A percentile compares a stretch with the other conserved stretches of the same genome.
phyloP scores from a whole-genome alignment of 257 asterid species.

The Mitragyna speciosa region DNA sequence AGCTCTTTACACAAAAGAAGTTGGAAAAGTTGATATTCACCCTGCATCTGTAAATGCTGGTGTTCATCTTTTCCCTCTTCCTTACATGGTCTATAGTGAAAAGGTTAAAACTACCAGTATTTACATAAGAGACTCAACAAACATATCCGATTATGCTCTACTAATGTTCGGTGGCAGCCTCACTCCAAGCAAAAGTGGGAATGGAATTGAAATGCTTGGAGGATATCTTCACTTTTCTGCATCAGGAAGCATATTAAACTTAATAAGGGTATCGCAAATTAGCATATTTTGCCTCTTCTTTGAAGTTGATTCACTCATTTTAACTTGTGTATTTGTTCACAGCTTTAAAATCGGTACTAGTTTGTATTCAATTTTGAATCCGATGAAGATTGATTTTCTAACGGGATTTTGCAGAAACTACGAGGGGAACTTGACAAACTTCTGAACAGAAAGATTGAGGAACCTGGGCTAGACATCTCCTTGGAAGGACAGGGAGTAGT shows the following conservation, averaged over 20 bases:
- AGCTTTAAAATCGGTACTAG: no score
- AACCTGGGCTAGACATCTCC: constrained; percentile 67
- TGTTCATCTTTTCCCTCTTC: constrained; percentile 80
- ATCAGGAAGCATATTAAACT: constrained; percentile 66
- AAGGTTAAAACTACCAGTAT: constrained; percentile 80
- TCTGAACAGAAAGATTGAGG: constrained; percentile 74
- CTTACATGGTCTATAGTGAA: constrained; percentile 86
- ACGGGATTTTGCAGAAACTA: constrained; percentile 55
- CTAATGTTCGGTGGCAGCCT: constrained; percentile 97
- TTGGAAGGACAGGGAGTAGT: constrained; percentile 78
- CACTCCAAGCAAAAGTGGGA: constrained; percentile 62
- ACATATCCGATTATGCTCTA: constrained; percentile 86
- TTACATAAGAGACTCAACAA: constrained; percentile 79
- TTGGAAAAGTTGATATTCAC: constrained; percentile 86
- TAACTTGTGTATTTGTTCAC: no score
- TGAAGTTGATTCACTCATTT: background rate
- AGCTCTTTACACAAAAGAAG: constrained; percentile 77
- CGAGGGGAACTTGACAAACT: constrained; percentile 88
- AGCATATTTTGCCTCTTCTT: background rate
- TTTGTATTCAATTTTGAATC: background rate
- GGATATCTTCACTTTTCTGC: constrained; percentile 97
- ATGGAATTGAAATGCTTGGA: constrained; percentile 94
- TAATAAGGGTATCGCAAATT: constrained; percentile 57
- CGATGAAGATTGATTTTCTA: background rate
- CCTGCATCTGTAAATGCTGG: constrained; percentile 91